Conservation (phyloP, 441 rosid genomes). For the Dalechampia spathulata region DNA sequence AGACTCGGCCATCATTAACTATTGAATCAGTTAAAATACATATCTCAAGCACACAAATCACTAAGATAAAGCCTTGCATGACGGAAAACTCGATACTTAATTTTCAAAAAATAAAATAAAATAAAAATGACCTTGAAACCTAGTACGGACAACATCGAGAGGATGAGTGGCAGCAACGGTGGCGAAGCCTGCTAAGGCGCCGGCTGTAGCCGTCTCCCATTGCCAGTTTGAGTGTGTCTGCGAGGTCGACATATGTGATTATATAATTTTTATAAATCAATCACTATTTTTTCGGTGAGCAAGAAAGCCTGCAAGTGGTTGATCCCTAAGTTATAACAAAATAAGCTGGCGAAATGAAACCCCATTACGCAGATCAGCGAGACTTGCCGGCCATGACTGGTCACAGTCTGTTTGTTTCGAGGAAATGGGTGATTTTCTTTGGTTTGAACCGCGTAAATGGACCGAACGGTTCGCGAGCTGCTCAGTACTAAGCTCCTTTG, state of each 20-base stretch:
- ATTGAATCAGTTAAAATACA: background rate
- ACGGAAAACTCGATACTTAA: background rate
- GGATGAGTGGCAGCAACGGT: conserved; percentile 82
- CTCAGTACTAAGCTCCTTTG: no score
- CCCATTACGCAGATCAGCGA: no score
- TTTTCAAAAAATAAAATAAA: background rate
- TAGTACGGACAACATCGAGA: conserved; percentile 85
- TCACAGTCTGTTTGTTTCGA: no score
- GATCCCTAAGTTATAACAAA: no score
- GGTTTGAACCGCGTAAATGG: no score
- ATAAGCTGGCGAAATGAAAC: no score
- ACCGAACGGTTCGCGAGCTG: no score
- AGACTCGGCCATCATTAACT: conserved; percentile 73
- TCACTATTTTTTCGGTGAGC: no score
- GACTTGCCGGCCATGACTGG: no score
- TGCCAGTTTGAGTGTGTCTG: conserved; percentile 37
- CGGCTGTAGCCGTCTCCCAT: conserved; percentile 88
- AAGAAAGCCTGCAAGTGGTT: no score
- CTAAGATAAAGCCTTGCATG: background rate
- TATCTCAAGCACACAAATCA: conserved; percentile 1
- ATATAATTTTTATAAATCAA: no score
- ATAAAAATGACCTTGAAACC: conserved; percentile 69
- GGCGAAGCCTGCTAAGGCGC: conserved; percentile 83
- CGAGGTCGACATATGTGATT: conserved; percentile 10
- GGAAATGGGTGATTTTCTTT: no score